Conservation (phyloP, 768 basidiomycete genomes). For the Pholiota conissans region DNA sequence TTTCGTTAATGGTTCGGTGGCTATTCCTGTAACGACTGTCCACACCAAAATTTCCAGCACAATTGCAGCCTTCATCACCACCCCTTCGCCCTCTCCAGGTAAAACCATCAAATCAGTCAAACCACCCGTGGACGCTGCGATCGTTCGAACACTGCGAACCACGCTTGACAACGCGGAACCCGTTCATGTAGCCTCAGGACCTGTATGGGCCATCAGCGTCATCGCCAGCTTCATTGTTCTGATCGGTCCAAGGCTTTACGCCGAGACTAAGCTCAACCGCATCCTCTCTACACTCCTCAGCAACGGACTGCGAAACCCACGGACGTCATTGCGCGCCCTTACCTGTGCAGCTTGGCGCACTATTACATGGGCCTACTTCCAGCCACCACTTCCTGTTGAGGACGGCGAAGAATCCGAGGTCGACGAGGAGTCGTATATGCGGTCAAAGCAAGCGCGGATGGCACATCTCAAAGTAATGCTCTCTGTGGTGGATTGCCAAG, state of each 20-base stretch:
- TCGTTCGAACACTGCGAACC: conserved; percentile 66
- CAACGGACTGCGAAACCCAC: conserved; percentile 59
- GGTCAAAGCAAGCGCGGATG: conserved; percentile 28
- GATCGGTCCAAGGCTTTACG: conserved; percentile 55
- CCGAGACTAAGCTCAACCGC: conserved; percentile 42
- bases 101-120: conserved; percentile 30
- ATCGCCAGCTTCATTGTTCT: conserved; percentile 65
- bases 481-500: conserved; percentile 46
- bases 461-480: conserved; percentile 50
- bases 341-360: conserved; percentile 66
- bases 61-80: conserved; percentile 49
- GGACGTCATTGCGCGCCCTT: conserved; percentile 62
- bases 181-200: conserved; percentile 66
- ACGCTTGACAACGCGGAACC: conserved; percentile 59
- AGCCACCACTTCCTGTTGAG: conserved; percentile 40
- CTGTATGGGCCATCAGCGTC: conserved; percentile 75
- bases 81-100: conserved; percentile 35
- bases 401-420: conserved; percentile 26
- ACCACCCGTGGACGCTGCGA: conserved; percentile 44
- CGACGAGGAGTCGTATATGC: conserved; percentile 4
- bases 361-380: conserved; percentile 65
- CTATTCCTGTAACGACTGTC: conserved; percentile 43
- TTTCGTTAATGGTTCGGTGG: conserved; percentile 54
- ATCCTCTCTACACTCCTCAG: conserved; percentile 50
- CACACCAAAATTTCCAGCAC: conserved; percentile 55